Evolutionary conservation across 208 protist species (phyloP).

Genomic region (Crithidia sp.): DNA sequence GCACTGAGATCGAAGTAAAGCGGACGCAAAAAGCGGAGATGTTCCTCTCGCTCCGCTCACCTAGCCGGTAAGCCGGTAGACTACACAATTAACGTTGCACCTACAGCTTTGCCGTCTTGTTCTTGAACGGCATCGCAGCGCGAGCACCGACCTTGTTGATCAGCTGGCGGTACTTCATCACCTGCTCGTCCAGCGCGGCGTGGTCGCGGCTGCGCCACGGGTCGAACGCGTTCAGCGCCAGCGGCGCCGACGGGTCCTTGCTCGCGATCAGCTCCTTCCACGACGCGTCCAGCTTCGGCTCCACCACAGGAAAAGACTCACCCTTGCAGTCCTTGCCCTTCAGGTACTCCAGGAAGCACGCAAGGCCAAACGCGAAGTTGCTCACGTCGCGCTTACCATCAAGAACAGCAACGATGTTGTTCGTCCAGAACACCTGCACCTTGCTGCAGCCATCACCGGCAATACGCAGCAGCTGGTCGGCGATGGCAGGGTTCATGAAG

Average conservation of each 20-base stretch:
- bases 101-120: conserved; percentile 2
- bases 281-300: conserved; percentile 27
- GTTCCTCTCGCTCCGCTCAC: too few relatives aligned
- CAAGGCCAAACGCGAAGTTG: conserved; percentile 38
- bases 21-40: too few relatives aligned
- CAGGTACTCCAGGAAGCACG: conserved; percentile 36
- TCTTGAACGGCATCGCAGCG: conserved; percentile 31
- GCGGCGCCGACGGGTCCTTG: conserved; percentile 16
- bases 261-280: conserved; percentile 30
- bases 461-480: conserved; percentile 46
- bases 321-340: conserved; percentile 33
- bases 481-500: conserved; percentile 40
- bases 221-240: conserved; percentile 35
- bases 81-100: not conserved
- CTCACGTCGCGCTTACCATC: conserved; percentile 16
- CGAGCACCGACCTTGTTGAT: conserved; percentile 37
- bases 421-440: conserved; percentile 47
- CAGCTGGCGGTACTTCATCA: conserved; percentile 34
- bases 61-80: not conserved
- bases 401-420: conserved; percentile 31
- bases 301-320: conserved; percentile 25
- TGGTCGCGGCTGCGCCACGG: conserved; percentile 36
- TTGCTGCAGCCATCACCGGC: conserved; percentile 52
- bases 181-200: conserved; percentile 27
- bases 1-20: too few relatives aligned